Evolutionary conservation across 441 rosid species (phyloP), one percentile per base, ranked within the genome.

Genomic region (Populus tomentosa): DNA sequence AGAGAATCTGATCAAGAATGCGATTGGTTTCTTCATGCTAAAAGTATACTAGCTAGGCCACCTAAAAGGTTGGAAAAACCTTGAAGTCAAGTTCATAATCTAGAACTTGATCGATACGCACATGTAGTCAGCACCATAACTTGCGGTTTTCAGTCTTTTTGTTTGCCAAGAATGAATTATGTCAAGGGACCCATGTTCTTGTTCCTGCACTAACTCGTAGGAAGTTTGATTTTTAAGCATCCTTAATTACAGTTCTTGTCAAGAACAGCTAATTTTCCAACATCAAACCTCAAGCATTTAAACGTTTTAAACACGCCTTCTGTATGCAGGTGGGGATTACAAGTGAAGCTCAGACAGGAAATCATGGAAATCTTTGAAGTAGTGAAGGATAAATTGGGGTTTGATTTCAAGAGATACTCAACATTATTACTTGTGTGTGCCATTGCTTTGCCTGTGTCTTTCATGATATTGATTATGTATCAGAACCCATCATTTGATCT

Each of bases 281-380:
- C 56, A 46, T 46, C 56, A 46, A 46, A 14, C 56, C 56, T 14
- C 56, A 46, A 50, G 20, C 56, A 4, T 50, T 14, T 50, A 3
- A 50, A 50, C 56, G 20, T 50, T 50, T 14, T 4, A 5, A 50
- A 14, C 5, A 16, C 56, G 6, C 56, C 7, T 50, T 50, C 56
- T 50, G 56, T 1, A 5, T 50, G 56, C 56, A 50, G 56, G 56
- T 50, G 56, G n/a, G 56, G 56, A 50, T 14, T 50, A 14, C 56
- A 50, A 50, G 56, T 50, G 56, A 50, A 50, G 56, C 7, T 50
- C 56, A 50, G 56, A 50, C 20, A 50, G 56, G 24, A 63, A 23
- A 63, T n/a, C 26, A 63, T 63, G 67, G 67, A 63, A n/a, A 63
- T 63, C 67, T 63, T 63, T 63, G 67, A 24, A 63, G 67, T 23